Evolutionary conservation across 2,329 filamentous ascomycete species (phyloP), one percentile per base, ranked within the genome.

Genomic region (Berkeleyomyces basicola): DNA sequence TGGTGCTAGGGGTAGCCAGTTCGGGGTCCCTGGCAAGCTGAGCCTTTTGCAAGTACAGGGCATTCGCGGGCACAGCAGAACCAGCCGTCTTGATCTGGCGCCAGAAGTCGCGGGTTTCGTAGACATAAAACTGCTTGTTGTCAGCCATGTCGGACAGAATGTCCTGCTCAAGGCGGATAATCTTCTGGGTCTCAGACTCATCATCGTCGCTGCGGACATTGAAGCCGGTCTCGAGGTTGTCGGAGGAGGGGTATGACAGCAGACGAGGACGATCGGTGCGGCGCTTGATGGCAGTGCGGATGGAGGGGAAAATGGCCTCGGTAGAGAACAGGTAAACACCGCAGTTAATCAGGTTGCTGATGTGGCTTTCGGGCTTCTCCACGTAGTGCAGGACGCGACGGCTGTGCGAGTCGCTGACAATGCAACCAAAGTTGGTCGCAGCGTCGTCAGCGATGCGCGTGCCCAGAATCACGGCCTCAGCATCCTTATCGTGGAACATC

Each of bases 41-140:
- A 23, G 93, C 92, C 78, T 96, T 90, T 73, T 95, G 90, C 62
- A 99, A 83, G 76, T 99, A 99, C 42, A 99, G 82, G 11, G 93
- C 93, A 71, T 97, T 97, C 66, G 93, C 93, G 14, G 93, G 93
- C 37, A 99, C 90, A 59, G 93, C 93, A 4, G 92, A 97, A 65
- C 93, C 93, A 65, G 93, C 93, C 1, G 93, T 96, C 82, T 99
- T 99, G 82, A 99, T 97, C 79, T 99, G 93, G 69, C 93, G 90
- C 93, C 93, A 99, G 75, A 99, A 99, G 74, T 97, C 93, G 78
- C 95, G 95, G 67, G 92, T 97, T 78, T 99, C 93, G 74, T 96
- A 88, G 40, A 97, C 93, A 75, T 90, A 97, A 79, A 99, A 99
- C 74, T 93, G 89, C 77, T 95, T 93, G 82, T 84, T 96, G 75